Base-by-base conservation (phyloP, 2,329 filamentous ascomycete genomes). In the Coleophoma crateriformis region DNA sequence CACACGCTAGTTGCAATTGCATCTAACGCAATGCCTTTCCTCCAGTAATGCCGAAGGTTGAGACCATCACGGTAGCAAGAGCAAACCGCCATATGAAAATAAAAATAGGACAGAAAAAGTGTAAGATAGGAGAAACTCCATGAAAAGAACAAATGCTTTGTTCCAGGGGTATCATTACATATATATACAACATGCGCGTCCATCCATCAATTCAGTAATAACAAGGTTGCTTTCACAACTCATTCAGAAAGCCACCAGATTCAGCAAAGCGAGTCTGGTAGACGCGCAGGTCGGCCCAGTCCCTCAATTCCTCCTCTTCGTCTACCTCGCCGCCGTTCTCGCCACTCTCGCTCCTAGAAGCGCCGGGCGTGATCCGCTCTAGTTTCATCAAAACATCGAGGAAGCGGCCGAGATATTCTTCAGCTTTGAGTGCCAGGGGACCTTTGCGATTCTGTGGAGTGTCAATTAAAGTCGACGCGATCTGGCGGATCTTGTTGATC, bases 401-500 rank as follows among this genome's bases (percentile, higher is more conserved):
- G 58, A 94, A 88, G 8, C 80, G 80, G 45, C 74, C 76, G 0
- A 95, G 74, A 42, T 88, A 86, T 40, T 85, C 82, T 64, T 92
- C 85, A 11, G 85, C 81, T 65, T 82, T 76, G 33, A 74, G 63
- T 14, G 76, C 74, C 2, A 79, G 63, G 19, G 70, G 70, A 35
- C 77, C 73, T 59, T 78, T 78, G 22, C 74, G 68, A 39, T 74
- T 68, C 45, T 75, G 72, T 2, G 80, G 78, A 1, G 75, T 71
- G 54, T 87, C 82, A 45, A 95, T 78, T 7, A 95, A 75, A 0
- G 89, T 94, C 27, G 85, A 86, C 1, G 89, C 89, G 37, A 95
- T 86, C 62, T 88, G 85, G 10, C 89, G 86, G 57, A 95, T 88
- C 72, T 95, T 95, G 71, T 82, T 82, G 61, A 88, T 89, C 60